phyloP scores from a whole-genome alignment of 1,139 yeast species.

The Yueomyces sp. region DNA sequence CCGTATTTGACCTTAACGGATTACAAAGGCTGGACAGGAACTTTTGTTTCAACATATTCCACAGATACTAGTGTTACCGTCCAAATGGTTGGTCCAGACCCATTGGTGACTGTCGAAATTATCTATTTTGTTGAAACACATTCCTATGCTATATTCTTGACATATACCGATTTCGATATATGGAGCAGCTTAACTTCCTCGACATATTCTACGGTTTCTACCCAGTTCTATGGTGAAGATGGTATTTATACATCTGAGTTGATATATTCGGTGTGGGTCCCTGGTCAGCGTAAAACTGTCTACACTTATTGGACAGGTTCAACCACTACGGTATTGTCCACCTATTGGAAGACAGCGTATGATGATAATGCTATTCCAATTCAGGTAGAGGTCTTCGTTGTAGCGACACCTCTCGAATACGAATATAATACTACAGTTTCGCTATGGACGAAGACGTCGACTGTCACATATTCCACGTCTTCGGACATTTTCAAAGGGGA shows the following conservation, averaged over 20 bases:
- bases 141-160: background rate
- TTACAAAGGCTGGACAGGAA: background rate
- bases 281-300: background rate
- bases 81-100: background rate
- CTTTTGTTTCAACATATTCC: background rate
- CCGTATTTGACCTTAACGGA: background rate
- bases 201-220: background rate
- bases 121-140: background rate
- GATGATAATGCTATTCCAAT: background rate
- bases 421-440: background rate
- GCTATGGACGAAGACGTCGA: background rate
- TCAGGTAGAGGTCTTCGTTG: background rate
- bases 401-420: background rate
- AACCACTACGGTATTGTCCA: background rate
- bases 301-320: background rate
- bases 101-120: background rate
- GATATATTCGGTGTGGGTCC: background rate
- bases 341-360: background rate
- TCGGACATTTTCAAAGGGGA: too few relatives aligned
- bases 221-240: background rate
- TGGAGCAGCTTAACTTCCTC: background rate
- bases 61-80: background rate
- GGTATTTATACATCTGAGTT: background rate
- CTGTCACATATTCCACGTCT: background rate
- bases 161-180: background rate